Base-by-base conservation (phyloP, 805 yeast species). In the Metschnikowia corniflorae region DNA sequence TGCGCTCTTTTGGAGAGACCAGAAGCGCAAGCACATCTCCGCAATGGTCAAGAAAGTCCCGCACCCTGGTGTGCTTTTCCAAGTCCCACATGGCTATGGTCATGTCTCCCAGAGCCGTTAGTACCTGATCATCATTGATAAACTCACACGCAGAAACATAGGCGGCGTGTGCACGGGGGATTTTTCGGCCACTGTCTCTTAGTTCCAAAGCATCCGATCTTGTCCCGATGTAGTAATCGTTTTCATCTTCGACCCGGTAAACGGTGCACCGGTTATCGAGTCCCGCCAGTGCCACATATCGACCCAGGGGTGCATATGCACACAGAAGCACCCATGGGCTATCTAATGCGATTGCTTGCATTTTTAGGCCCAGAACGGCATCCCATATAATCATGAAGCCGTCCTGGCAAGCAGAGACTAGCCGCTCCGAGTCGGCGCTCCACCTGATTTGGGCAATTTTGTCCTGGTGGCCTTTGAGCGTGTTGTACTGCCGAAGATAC, bases 341-440 rank as follows among this genome's bases (percentile, higher is more conserved):
- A 31, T 81, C 86, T 37, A 88, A 62, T 4, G 79, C 73, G 13
- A 88, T 75, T 1, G 87, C 86, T 37, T 78, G 77, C 37, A 74
- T 65, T 53, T 88, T 89, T 44, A 75, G 64, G 3, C 88, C 89
- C 0, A 86, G 74, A 3, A 72, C 63, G 0, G 86, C 71, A 56
- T 88, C 91, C 96, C 97, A 89, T 15, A 86, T 59, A 25, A 89
- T 68, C 67, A 87, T 67, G 53, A 77, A 83, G 2, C 95, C 96
- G 59, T 89, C 97, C 55, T 86, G 95, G 17, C 91, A 80, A 0
- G 86, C 87, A 33, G 87, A 76, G 7, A 87, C 58, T 2, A 88
- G 53, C 29, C 70, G 71, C 29, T 61, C 58, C n/a, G 84, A 73
- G 53, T 81, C 80, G 1, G 66, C 55, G 36, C 78, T 72, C 94